Base-by-base conservation (phyloP, 257 asterid genomes). In the Oldenlandia corymbosa region DNA sequence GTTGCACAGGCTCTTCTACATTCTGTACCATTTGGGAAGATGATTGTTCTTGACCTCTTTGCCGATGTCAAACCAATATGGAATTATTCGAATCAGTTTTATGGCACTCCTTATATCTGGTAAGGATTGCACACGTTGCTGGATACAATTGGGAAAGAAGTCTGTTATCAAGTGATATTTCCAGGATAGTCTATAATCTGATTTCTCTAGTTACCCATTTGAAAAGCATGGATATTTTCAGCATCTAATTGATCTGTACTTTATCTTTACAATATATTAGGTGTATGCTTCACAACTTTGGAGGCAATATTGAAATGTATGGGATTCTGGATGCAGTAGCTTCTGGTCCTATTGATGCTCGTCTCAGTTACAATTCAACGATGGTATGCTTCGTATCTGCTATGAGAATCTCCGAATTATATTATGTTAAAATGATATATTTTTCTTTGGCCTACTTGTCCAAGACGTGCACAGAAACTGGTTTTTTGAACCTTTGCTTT, bases 241-340 rank as follows among this genome's bases (percentile, higher is more conserved):
- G 36, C 42, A 42, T 13, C 43, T 30, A 30, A 21, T 60, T 60
- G 37, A 32, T 27, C n/a, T 60, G 43, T 28, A 43, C 43, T 45
- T 20, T 31, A 71, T 36, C 51, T 71, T 39, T 62, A 51, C 18
- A 27, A 72, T 75, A 52, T 66, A 60, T 79, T 78, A 92, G 99
- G 99, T 92, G 99, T 74, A 89, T 92, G 99, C 75, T 92, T 79
- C 99, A 92, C 79, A 92, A 92, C 75, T 92, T 92, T 74, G 99
- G 99, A 69, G 99, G 99, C 68, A 92, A 92, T 73, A 82, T 89
- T 51, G 99, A 92, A 79, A 92, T 89, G 99, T 92, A 92, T 64
- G 99, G 99, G 31, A 26, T 84, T 62, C 77, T 92, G 75, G 99
- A 92, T 77, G 81, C 87, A 62, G 96, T 92, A 72, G 91, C 96